Evolutionary conservation across 148 eudicot genomes (phyloP).

Genomic region (Vaccinium macrocarpon): DNA sequence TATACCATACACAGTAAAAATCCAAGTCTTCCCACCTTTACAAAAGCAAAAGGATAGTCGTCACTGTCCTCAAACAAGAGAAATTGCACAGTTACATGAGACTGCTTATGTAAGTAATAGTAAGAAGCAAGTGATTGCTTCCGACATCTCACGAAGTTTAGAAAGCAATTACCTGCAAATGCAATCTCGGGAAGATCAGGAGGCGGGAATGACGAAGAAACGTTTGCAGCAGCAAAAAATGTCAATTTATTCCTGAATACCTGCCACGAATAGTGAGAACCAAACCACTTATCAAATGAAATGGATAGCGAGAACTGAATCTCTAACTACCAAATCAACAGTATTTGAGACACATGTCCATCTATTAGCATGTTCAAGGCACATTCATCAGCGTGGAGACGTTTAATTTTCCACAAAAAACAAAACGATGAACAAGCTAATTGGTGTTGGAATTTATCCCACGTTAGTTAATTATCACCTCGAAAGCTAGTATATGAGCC

Average conservation of each 20-base stretch:
- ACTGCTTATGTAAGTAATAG: background rate
- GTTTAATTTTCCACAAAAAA: background rate
- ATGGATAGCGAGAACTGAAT: conserved; percentile 23
- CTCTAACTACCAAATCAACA: conserved; percentile 5
- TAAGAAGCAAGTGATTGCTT: background rate
- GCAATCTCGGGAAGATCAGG: conserved; percentile 93
- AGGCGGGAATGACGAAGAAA: conserved; percentile 82
- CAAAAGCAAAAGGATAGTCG: background rate
- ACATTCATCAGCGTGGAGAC: background rate
- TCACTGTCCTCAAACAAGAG: background rate
- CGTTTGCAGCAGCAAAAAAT: conserved; percentile 92
- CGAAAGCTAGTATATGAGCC: no score
- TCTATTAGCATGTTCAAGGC: background rate
- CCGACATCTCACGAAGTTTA: background rate
- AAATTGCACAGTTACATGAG: background rate
- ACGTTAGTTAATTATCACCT: no score
- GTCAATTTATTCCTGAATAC: conserved; percentile 76
- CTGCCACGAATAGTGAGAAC: conserved; percentile 45
- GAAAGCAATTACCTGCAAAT: conserved; percentile 61
- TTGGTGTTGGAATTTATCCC: no score
- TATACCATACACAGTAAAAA: background rate
- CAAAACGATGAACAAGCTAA: background rate
- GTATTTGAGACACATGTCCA: conserved; percentile 8
- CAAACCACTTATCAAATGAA: background rate
- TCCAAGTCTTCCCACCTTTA: background rate